phyloP scores from a whole-genome alignment of 2,329 filamentous ascomycete species.

The Stagonosporopsis vannaccii region DNA sequence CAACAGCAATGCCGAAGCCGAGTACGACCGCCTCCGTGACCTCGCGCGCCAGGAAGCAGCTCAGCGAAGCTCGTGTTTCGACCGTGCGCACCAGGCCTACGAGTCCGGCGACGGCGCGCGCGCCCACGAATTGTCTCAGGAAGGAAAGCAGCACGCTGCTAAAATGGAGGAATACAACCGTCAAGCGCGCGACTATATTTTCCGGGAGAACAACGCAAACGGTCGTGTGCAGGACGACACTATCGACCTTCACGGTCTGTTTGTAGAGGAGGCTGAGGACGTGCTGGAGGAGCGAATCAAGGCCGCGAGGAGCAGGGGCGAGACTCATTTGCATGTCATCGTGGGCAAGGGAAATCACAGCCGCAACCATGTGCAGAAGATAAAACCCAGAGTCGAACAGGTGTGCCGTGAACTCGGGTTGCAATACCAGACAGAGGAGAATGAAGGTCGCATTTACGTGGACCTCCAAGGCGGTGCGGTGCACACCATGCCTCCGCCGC shows the following conservation, averaged over 20 bases:
- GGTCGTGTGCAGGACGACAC: slow-evolving; percentile 79
- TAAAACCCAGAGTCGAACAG: slow-evolving; percentile 93
- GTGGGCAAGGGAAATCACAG: slow-evolving; percentile 96
- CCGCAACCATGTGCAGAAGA: slow-evolving; percentile 81
- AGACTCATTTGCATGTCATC: slow-evolving; percentile 89
- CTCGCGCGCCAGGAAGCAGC: slow-evolving; percentile 81
- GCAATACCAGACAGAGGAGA: slow-evolving; percentile 84
- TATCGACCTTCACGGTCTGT: slow-evolving; percentile 94
- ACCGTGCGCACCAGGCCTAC: slow-evolving; percentile 76
- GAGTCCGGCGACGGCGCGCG: slow-evolving; percentile 78
- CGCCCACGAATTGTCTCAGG: slow-evolving; percentile 84
- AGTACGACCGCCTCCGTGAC: slow-evolving; percentile 90
- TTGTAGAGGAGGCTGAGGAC: slow-evolving; percentile 91
- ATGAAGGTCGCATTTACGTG: slow-evolving; percentile 87
- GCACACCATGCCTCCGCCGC: slow-evolving; percentile 49
- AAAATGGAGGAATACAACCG: slow-evolving; percentile 89
- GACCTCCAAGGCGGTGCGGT: slow-evolving; percentile 76
- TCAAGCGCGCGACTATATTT: slow-evolving; percentile 92
- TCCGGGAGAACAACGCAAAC: slow-evolving; percentile 88
- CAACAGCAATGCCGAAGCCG: slow-evolving; percentile 65
- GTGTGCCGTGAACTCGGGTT: slow-evolving; percentile 84
- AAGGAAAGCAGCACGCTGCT: slow-evolving; percentile 83
- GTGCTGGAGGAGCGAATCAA: slow-evolving; percentile 87
- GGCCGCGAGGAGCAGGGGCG: slow-evolving; percentile 74
- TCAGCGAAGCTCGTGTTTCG: slow-evolving; percentile 80